Conservation (phyloP, 1,284 basidiomycete species). For the Earliella scabrosa region DNA sequence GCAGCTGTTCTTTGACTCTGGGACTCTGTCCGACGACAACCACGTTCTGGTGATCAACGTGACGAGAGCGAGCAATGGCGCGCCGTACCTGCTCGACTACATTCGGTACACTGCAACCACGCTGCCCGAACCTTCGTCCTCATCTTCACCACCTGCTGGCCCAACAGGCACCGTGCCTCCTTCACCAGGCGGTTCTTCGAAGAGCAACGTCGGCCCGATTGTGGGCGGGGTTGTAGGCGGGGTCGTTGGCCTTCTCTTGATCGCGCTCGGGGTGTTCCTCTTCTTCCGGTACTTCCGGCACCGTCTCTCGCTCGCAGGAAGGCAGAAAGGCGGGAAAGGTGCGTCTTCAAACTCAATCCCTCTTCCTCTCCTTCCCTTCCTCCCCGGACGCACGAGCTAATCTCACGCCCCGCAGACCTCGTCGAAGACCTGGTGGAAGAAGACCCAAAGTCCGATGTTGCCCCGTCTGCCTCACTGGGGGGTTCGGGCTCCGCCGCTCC, state of each 20-base stretch:
- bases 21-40: constrained; percentile 6
- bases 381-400: too few relatives aligned
- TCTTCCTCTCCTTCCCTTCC: background rate
- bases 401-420: too few relatives aligned
- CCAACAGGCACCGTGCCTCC: background rate
- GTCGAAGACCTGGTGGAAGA: constrained; percentile 14
- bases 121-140: background rate
- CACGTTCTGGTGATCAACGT: constrained; percentile 13
- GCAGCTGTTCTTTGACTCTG: constrained; percentile 14
- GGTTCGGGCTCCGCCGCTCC: background rate
- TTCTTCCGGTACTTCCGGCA: constrained; percentile 17
- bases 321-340: constrained; percentile 8
- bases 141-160: constrained; percentile 1
- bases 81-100: constrained; percentile 15
- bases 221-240: constrained; percentile 15
- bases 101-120: constrained; percentile 12
- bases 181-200: too few relatives aligned
- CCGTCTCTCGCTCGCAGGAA: constrained; percentile 4
- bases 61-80: constrained; percentile 7
- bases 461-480: too few relatives aligned
- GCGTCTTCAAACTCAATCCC: background rate
- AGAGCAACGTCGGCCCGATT: constrained; percentile 14
- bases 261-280: constrained; percentile 6
- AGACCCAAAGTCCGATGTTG: constrained; percentile 1
- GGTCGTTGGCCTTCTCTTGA: constrained; percentile 7